A percentile compares a stretch with the other conserved stretches of the same genome.
Conservation (phyloP, 2,329 filamentous ascomycete genomes). For the Penicillium rolfsii region DNA sequence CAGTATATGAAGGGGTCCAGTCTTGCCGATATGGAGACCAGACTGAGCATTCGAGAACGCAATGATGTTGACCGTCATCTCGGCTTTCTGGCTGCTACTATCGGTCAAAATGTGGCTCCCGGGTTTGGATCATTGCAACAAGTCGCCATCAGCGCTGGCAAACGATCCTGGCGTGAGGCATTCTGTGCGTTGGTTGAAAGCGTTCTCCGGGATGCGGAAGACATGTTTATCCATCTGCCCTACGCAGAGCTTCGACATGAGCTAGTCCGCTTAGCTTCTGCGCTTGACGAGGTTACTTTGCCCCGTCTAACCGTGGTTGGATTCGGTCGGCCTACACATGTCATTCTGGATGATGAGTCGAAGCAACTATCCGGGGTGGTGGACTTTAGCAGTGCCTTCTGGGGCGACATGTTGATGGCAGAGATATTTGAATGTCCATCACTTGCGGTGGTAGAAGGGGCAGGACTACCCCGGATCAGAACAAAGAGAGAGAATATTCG, state of each 20-base stretch:
- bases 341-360: slow-evolving; percentile 55
- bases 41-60: slow-evolving; percentile 36
- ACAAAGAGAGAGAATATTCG: slow-evolving; percentile 35
- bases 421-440: slow-evolving; percentile 51
- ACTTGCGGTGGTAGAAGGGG: slow-evolving; percentile 42
- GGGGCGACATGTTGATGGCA: slow-evolving; percentile 60
- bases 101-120: slow-evolving; percentile 51
- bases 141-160: slow-evolving; percentile 52
- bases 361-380: slow-evolving; percentile 55
- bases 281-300: slow-evolving; percentile 55
- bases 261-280: slow-evolving; percentile 47
- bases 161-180: slow-evolving; percentile 56
- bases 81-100: slow-evolving; percentile 42
- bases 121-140: slow-evolving; percentile 56
- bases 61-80: slow-evolving; percentile 42
- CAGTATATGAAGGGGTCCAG: slow-evolving; percentile 41
- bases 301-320: slow-evolving; percentile 57
- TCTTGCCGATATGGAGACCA: slow-evolving; percentile 36
- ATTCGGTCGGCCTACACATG: slow-evolving; percentile 53
- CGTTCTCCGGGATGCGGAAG: slow-evolving; percentile 60
- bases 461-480: slow-evolving; percentile 31
- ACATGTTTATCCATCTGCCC: slow-evolving; percentile 60
- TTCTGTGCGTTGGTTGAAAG: slow-evolving; percentile 58
- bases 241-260: slow-evolving; percentile 59
- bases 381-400: slow-evolving; percentile 58